Conservation (phyloP, 2,329 filamentous ascomycete species). For the Rutstroemia sp. region DNA sequence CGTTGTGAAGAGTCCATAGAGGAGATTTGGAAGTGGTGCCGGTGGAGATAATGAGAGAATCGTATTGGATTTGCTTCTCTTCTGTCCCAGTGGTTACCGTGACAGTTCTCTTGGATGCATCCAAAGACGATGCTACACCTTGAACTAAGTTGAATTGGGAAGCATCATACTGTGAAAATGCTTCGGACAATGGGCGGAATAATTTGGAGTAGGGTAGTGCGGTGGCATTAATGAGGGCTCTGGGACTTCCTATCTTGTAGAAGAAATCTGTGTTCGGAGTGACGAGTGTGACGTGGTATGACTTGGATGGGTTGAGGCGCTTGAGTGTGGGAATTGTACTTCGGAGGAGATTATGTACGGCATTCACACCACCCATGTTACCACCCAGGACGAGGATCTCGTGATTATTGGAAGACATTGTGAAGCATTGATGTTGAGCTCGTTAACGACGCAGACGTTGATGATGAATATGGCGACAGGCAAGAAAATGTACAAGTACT, state of each 20-base stretch:
- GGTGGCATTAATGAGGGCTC: constrained; percentile 39
- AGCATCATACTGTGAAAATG: constrained; percentile 34
- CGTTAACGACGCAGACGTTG: too few species aligned
- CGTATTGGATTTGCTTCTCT: constrained; percentile 31
- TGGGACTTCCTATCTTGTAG: constrained; percentile 38
- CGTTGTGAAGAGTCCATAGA: constrained; percentile 33
- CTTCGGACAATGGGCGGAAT: constrained; percentile 33
- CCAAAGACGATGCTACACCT: constrained; percentile 32
- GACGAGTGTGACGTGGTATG: constrained; percentile 37
- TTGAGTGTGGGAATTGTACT: constrained; percentile 38
- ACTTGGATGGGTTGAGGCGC: constrained; percentile 16
- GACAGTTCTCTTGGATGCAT: constrained; percentile 31
- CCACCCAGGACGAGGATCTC: constrained; percentile 44
- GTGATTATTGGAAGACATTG: constrained; percentile 2
- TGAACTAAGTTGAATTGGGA: constrained; percentile 36
- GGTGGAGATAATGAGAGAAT: constrained; percentile 41
- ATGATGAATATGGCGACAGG: neutral
- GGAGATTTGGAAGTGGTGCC: constrained; percentile 40
- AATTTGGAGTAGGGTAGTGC: constrained; percentile 38
- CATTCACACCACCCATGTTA: constrained; percentile 42
- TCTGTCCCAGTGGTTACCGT: constrained; percentile 17
- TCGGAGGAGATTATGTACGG: constrained; percentile 43
- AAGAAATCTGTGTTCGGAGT: constrained; percentile 35
- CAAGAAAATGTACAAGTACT: neutral
- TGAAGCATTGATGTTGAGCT: neutral